A percentile compares a stretch with the other conserved stretches of the same genome.
These are phyloP conservation scores for Ceratobasidium sp. DNA, from an alignment of 1,284 basidiomycete species.

Conservation along the genomic window DNA sequence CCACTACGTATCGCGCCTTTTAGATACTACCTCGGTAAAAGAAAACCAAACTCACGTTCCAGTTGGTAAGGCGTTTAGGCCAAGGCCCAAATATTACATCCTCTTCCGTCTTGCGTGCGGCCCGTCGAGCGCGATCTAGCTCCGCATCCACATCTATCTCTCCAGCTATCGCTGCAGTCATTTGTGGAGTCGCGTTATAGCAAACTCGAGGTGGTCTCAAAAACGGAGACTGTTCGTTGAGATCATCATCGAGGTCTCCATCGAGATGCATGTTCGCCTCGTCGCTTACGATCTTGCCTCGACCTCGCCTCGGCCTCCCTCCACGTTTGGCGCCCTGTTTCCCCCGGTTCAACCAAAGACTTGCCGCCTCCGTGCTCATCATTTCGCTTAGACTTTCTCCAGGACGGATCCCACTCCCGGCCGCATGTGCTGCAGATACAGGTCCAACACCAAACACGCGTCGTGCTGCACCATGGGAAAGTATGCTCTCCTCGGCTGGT, in stretches of 20 bases:
- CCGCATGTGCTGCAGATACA: conserved; percentile 34
- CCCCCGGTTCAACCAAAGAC: conserved; percentile 36
- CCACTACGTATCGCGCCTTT: not conserved
- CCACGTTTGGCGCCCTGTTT: not conserved
- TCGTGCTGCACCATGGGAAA: conserved; percentile 18
- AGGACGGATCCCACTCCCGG: conserved; percentile 20
- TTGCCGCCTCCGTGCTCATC: conserved; percentile 39
- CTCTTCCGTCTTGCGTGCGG: conserved; percentile 53
- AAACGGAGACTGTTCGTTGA: conserved; percentile 29
- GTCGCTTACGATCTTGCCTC: conserved; percentile 15
- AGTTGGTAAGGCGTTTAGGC: conserved; percentile 70
- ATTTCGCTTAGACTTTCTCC: conserved; percentile 35
- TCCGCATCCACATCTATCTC: conserved; percentile 50
- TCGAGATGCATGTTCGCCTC: conserved; percentile 31
- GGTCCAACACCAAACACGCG: conserved; percentile 31
- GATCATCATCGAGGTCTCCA: conserved; percentile 4
- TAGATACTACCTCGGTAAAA: not conserved
- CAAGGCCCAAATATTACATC: conserved; percentile 65
- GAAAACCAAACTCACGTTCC: conserved; percentile 60
- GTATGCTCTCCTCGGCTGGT: conserved; percentile 36
- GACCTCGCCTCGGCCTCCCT: conserved; percentile 19
- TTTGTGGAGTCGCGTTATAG: conserved; percentile 26
- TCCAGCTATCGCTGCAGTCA: conserved; percentile 18
- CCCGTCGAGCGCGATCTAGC: conserved; percentile 51
- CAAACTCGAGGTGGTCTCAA: conserved; percentile 4